phyloP scores from a whole-genome alignment of 2,329 filamentous ascomycete genomes.

The Rhytidhysteron rufulum region DNA sequence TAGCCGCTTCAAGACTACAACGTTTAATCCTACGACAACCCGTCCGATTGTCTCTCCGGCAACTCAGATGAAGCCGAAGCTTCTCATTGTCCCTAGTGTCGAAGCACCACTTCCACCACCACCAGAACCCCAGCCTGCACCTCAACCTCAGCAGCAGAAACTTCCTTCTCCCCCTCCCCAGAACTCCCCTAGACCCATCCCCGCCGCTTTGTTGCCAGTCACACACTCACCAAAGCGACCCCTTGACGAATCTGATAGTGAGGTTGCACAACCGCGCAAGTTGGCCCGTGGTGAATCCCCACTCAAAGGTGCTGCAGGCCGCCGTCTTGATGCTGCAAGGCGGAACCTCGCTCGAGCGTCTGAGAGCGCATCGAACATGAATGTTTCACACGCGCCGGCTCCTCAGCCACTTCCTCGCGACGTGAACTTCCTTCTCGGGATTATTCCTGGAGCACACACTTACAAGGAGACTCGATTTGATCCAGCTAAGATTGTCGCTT shows the following conservation, averaged over 20 bases:
- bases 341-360: slow-evolving; percentile 35
- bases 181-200: slow-evolving; percentile 27
- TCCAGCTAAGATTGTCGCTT: slow-evolving; percentile 65
- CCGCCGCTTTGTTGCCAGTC: slow-evolving; percentile 17
- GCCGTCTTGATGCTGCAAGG: slow-evolving; percentile 74
- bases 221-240: slow-evolving; percentile 46
- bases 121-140: no score
- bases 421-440: slow-evolving; percentile 54
- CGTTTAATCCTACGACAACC: slow-evolving; percentile 78
- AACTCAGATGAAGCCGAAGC: slow-evolving; percentile 62
- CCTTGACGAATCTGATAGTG: slow-evolving; percentile 61
- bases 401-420: slow-evolving; percentile 70
- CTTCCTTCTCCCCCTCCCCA: slow-evolving; percentile 23
- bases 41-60: slow-evolving; percentile 78
- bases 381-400: slow-evolving; percentile 23
- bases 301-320: slow-evolving; percentile 82
- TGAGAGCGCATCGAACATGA: slow-evolving; percentile 22
- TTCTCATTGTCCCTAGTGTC: slow-evolving; percentile 19
- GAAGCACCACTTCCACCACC: slow-evolving; percentile 18
- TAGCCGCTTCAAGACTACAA: slow-evolving; percentile 62
- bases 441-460: slow-evolving; percentile 68
- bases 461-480: slow-evolving; percentile 71
- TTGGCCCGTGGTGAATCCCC: slow-evolving; percentile 86
- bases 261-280: slow-evolving; percentile 78
- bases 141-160: slow-evolving; percentile 15